phyloP scores from a whole-genome alignment of 2,329 filamentous ascomycete genomes.

The Drechslerella dactyloides region DNA sequence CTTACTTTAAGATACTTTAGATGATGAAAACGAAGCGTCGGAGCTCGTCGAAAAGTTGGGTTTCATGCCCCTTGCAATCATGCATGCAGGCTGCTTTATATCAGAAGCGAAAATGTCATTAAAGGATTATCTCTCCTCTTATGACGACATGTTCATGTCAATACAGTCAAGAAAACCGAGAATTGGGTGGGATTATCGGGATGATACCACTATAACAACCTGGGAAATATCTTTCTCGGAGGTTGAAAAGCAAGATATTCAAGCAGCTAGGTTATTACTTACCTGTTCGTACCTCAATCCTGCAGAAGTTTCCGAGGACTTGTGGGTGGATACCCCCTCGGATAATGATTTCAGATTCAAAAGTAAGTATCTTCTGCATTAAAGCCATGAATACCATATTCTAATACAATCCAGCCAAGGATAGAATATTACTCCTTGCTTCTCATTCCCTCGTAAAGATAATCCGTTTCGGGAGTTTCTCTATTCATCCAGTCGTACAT shows the following conservation, averaged over 20 bases:
- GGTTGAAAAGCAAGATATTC: constrained; percentile 36
- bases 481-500: constrained; percentile 50
- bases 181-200: constrained; percentile 30
- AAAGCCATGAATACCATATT: constrained; percentile 14
- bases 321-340: constrained; percentile 23
- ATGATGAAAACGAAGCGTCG: constrained; percentile 8
- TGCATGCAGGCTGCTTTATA: constrained; percentile 38
- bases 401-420: constrained; percentile 22
- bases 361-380: too few species aligned
- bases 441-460: constrained; percentile 16
- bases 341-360: too few species aligned
- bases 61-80: constrained; percentile 30
- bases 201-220: constrained; percentile 40
- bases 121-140: constrained; percentile 31
- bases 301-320: constrained; percentile 44
- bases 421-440: constrained; percentile 20
- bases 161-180: constrained; percentile 30
- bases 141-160: constrained; percentile 37
- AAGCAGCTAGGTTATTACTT: constrained; percentile 38
- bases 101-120: constrained; percentile 42
- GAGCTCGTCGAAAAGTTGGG: constrained; percentile 33
- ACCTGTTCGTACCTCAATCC: constrained; percentile 51
- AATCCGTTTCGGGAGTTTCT: constrained; percentile 11
- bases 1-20: not conserved
- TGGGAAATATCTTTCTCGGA: constrained; percentile 52